Percentiles rank a stretch among this genome's conserved stretches.
Conservation (phyloP, 2,329 filamentous ascomycete species). For the Chalara sp. region DNA sequence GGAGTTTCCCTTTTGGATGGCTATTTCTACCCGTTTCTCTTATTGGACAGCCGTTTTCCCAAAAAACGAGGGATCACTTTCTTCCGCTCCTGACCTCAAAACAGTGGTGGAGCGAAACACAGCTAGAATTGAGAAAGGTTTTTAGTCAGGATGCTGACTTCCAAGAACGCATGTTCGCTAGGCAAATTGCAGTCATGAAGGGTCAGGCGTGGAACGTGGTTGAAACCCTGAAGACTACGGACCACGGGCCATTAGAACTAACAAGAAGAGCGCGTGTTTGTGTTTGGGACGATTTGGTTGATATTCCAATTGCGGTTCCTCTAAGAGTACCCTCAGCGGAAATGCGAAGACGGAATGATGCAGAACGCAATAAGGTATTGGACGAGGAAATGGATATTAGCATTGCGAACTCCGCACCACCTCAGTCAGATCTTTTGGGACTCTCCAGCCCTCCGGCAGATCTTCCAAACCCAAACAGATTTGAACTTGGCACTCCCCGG, state of each 20-base stretch:
- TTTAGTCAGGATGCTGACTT: constrained; percentile 94
- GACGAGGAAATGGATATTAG: constrained; percentile 94
- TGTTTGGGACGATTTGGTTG: constrained; percentile 96
- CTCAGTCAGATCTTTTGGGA: constrained; percentile 57
- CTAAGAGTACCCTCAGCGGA: constrained; percentile 82
- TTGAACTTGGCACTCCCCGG: constrained; percentile 51
- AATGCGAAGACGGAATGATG: constrained; percentile 59
- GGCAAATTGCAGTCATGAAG: constrained; percentile 98
- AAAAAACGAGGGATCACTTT: constrained; percentile 90
- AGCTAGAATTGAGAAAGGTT: constrained; percentile 74
- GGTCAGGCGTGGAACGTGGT: constrained; percentile 99
- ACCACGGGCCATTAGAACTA: constrained; percentile 89
- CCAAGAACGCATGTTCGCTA: constrained; percentile 97
- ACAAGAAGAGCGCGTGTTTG: constrained; percentile 86
- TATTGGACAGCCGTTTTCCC: constrained; percentile 92
- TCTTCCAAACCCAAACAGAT: constrained; percentile 62
- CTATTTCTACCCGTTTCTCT: constrained; percentile 93
- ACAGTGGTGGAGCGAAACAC: constrained; percentile 94
- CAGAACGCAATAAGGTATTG: constrained; percentile 33
- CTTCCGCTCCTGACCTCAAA: constrained; percentile 92
- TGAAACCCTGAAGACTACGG: constrained; percentile 85
- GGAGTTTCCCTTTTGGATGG: constrained; percentile 95
- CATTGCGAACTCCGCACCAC: constrained; percentile 53
- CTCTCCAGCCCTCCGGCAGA: constrained; percentile 33
- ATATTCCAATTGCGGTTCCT: constrained; percentile 89